phyloP scores from a whole-genome alignment of 768 basidiomycete genomes.

The Sarcomyxa edulis region DNA sequence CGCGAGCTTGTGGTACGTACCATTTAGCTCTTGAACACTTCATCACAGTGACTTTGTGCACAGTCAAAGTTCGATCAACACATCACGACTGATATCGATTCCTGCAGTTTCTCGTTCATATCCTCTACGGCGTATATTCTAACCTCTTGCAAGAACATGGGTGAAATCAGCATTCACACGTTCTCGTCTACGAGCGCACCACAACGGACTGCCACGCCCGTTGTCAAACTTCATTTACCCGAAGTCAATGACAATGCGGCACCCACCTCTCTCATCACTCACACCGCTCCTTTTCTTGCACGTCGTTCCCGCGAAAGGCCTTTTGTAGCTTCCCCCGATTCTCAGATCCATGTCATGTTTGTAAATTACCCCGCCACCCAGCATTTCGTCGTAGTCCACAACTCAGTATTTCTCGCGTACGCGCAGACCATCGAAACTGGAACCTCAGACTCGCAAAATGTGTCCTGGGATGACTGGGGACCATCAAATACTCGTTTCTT shows the following conservation, averaged over 20 bases:
- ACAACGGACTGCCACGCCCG: constrained; percentile 3
- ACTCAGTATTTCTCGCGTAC: constrained; percentile 8
- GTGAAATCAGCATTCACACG: constrained; percentile 37
- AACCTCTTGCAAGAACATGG: constrained; percentile 24
- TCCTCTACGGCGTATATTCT: constrained; percentile 36
- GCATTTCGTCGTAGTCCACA: constrained; percentile 10
- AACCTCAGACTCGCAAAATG: background rate
- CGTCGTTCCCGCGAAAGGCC: constrained; percentile 13
- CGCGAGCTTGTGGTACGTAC: constrained; percentile 31
- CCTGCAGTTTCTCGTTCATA: constrained; percentile 44
- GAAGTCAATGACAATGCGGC: constrained; percentile 5
- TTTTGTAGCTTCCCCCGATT: constrained; percentile 16
- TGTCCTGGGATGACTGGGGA: constrained; percentile 13
- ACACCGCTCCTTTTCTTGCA: constrained; percentile 28
- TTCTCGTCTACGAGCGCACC: constrained; percentile 17
- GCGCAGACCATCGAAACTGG: background rate
- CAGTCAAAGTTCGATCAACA: constrained; percentile 7
- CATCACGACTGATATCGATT: constrained; percentile 17
- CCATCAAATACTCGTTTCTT: constrained; percentile 11
- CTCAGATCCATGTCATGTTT: constrained; percentile 7
- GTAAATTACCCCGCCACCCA: background rate
- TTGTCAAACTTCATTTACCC: constrained; percentile 13
- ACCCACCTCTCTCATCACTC: constrained; percentile 18
- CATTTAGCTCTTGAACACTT: background rate
- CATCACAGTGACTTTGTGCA: constrained; percentile 14